Evolutionary conservation across 2,329 filamentous ascomycete genomes (phyloP), one percentile per base, ranked within the genome.

Genomic region (Phoma sp.): DNA sequence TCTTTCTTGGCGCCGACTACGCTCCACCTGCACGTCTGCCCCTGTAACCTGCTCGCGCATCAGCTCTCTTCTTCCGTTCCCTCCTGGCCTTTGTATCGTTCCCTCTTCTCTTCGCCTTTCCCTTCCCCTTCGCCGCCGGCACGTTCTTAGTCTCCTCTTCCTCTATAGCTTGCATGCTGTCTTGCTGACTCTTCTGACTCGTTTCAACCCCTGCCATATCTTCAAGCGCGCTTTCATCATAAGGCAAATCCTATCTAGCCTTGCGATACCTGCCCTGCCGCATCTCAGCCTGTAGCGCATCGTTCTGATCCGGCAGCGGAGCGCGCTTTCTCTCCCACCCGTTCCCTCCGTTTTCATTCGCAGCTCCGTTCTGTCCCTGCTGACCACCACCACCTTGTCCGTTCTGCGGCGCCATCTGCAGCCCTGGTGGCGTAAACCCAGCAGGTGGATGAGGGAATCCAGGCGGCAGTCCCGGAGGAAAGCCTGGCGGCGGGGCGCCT

Each of bases 271-370:
- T 75, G 9, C 81, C 81, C 59, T 78, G 78, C 58, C 83, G 83
- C 79, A 93, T 91, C 74, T 93, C 90, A 73, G 88, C 85, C 63
- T 87, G 84, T 64, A 96, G 76, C 64, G 89, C 93, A 71, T 95
- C 91, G 69, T 90, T 86, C 75, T 96, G 91, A 70, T 90, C 93
- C 0, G 91, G 91, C 38, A 96, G 76, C 7, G 90, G 91, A 5
- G 83, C 90, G 57, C 87, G 78, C 62, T 53, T 71, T 23, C 66
- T 72, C 35, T 51, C 46, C 39, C 57, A 22, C 66, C 73, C 22
- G 7, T 41, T 41, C 66, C 45, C 13, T 38, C 57, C 71, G 1
- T 72, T 75, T 54, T 75, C 64, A 14, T 43, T 38, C 1, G 46
- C 50, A 4, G 42, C 37, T 9, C 50, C 50, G 4, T 40, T 44